Base-by-base conservation (phyloP, 2,329 filamentous ascomycete species). In the Graphilbum fragrans region DNA sequence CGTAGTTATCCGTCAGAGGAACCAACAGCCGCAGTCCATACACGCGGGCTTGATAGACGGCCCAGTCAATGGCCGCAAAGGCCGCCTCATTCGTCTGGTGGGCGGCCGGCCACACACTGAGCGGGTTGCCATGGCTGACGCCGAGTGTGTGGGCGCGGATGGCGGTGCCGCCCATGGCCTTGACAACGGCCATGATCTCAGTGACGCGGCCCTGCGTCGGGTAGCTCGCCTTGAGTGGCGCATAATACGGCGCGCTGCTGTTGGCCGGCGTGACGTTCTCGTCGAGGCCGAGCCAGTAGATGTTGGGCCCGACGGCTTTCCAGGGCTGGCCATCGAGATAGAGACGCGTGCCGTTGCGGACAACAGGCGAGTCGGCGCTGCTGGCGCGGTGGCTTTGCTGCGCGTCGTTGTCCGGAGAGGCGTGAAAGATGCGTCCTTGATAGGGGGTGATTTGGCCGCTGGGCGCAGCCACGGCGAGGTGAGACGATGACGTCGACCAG, bases 201-300 rank as follows among this genome's bases (percentile, higher is more conserved):
- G 61, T 66, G 42, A 62, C 59, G 22, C 67, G 59, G 19, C 64
- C 65, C 39, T 61, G 59, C 5, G 62, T 63, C 11, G 66, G 66
- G 46, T 69, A 70, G 49, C 62, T 66, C 20, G 65, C 58, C 35
- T 63, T 63, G 31, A 55, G 54, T 2, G 59, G 58, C 2, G 58
- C 56, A 45, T 69, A 65, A 50, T 59, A 69, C n/a, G 66, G 66
- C 44, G 61, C 52, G 6, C 62, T 64, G 2, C 50, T 47, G n/a
- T n/a, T n/a, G 0, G 64, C 60, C 6, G 65, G 66, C 2, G 56
- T 54, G 12, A 70, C 64, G 49, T 69, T 70, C 50, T 70, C 66
- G 50, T 70, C 66, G 1, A 70, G 58, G 2, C 65, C 66, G 10
- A 70, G 59, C 65, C 66, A 69, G 55, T 70, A 44, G 14, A 69